A percentile compares a stretch with the other conserved stretches of the same genome.
Evolutionary conservation across 768 basidiomycete species (phyloP).

Genomic region (Crepidotus variabilis): DNA sequence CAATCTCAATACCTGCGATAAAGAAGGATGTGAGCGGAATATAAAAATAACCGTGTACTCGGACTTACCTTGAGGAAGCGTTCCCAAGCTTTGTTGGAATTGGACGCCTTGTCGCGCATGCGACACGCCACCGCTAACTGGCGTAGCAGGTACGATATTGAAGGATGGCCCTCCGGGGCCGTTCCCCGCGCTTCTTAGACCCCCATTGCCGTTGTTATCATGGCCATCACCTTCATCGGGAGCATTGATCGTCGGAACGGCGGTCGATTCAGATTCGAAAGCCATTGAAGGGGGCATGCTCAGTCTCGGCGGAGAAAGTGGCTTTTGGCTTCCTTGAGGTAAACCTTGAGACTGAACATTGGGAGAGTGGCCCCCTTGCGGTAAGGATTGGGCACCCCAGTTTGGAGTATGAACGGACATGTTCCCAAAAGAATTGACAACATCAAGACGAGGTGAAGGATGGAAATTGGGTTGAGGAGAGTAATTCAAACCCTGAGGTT

Average conservation of each 20-base stretch:
- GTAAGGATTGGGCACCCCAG: conserved; percentile 51
- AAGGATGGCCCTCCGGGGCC: conserved; percentile 55
- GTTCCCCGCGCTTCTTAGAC: conserved; percentile 19
- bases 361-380: conserved; percentile 15
- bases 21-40: background rate
- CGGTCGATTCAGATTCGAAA: conserved; percentile 12
- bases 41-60: background rate
- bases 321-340: conserved; percentile 34
- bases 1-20: background rate
- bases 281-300: conserved; percentile 46
- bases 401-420: conserved; percentile 63
- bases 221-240: conserved; percentile 47
- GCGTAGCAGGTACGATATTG: conserved; percentile 82
- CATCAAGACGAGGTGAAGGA: conserved; percentile 54
- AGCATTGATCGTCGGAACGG: conserved; percentile 50
- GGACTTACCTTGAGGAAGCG: conserved; percentile 49
- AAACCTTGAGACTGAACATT: conserved; percentile 10
- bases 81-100: conserved; percentile 48
- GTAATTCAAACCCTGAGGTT: conserved; percentile 4
- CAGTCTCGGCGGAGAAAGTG: conserved; percentile 60
- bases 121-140: conserved; percentile 60
- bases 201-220: conserved; percentile 8
- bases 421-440: conserved; percentile 57
- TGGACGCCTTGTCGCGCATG: conserved; percentile 37
- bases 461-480: conserved; percentile 32